Conservation (phyloP, 495 filamentous ascomycete species). For the Clohesyomyces aquaticus region DNA sequence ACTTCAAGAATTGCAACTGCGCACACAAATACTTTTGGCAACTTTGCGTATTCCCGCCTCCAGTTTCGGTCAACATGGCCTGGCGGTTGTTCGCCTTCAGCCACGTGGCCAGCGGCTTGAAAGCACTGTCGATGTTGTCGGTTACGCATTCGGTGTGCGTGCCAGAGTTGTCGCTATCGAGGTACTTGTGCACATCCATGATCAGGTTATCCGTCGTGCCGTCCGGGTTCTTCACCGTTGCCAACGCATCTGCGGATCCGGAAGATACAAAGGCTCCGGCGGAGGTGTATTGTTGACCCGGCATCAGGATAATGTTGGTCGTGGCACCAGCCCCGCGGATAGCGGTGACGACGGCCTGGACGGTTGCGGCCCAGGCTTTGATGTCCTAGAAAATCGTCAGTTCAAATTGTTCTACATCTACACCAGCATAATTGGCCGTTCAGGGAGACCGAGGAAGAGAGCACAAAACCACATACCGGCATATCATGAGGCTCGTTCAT, state of each 20-base stretch:
- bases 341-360: conserved; percentile 60
- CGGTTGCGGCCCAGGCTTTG: conserved; percentile 54
- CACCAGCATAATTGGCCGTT: conserved; percentile 5
- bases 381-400: conserved; percentile 44
- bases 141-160: conserved; percentile 58
- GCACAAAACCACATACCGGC: conserved; percentile 22
- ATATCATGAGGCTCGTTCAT: conserved; percentile 66
- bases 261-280: conserved; percentile 52
- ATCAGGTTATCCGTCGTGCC: conserved; percentile 57
- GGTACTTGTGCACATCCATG: conserved; percentile 62
- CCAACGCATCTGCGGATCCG: conserved; percentile 56
- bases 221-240: conserved; percentile 59
- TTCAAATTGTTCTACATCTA: no score
- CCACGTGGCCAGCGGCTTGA: conserved; percentile 54
- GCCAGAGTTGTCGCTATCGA: conserved; percentile 61
- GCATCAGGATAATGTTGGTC: conserved; percentile 58
- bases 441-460: no score
- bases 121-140: conserved; percentile 54
- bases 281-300: conserved; percentile 55
- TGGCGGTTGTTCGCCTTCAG: conserved; percentile 55
- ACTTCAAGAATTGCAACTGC: conserved; percentile 54
- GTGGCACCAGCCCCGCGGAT: conserved; percentile 62
- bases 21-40: conserved; percentile 52
- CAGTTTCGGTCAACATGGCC: conserved; percentile 59
- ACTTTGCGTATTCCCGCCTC: conserved; percentile 54